These are phyloP conservation scores for Rubia peregrina DNA, from an alignment of 305 asterid species.

Conservation along the genomic window DNA sequence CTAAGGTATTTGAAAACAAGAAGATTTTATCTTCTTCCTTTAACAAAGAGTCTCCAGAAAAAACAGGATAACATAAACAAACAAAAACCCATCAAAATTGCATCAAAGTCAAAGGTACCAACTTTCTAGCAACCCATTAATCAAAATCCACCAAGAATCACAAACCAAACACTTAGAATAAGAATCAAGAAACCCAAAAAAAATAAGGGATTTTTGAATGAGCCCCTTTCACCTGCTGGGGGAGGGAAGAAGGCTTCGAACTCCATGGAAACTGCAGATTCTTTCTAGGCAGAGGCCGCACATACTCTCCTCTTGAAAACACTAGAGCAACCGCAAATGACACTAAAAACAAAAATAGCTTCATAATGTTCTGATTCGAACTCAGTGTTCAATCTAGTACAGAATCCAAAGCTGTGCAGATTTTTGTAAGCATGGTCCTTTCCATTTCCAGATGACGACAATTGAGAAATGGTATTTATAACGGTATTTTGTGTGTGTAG, in stretches of 20 bases:
- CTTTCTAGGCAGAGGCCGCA: constrained; percentile 65
- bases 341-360: not conserved
- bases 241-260: constrained; percentile 39
- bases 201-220: not conserved
- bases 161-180: not conserved
- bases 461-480: not conserved
- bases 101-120: not conserved
- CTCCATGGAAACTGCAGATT: constrained; percentile 44
- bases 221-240: constrained; percentile 49
- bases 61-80: not conserved
- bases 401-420: not conserved
- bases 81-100: not conserved
- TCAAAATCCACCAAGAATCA: constrained; percentile 2
- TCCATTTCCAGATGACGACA: not conserved
- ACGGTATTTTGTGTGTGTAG: not conserved
- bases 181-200: not conserved
- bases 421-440: not conserved
- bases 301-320: constrained; percentile 36
- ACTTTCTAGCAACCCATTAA: not conserved
- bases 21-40: not conserved
- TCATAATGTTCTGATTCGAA: not conserved
- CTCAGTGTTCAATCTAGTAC: not conserved
- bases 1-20: not conserved
- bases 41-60: not conserved
- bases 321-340: constrained; percentile 12